Base-by-base conservation (phyloP, 179 eudicot species). In the Heliamphora pulchella region DNA sequence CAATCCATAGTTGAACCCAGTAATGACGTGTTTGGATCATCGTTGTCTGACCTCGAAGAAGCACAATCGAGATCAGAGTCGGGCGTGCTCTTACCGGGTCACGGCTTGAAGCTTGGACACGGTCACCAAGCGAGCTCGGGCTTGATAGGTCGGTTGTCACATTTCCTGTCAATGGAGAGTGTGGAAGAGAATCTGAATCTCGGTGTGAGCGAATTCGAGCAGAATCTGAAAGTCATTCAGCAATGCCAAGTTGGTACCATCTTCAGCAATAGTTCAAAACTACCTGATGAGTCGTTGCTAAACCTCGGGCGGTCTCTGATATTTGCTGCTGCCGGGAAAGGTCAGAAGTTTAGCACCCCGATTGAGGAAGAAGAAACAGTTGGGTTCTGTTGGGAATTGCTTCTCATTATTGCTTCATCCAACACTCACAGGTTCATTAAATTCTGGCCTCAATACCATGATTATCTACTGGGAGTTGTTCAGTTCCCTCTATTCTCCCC, bases 311-410 rank as follows among this genome's bases (percentile, higher is more conserved):
- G 98, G 18, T 86, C 96, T 14, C 83, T 96, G 53, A 92, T 96
- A 76, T 92, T 83, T 65, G 90, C 97, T 15, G 97, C 97, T 11
- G 97, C 94, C 1, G 99, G 99, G 18, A 96, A 91, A 85, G 99
- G 99, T 46, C 98, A 92, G 71, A 96, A 96, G 81, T 96, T 96
- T 62, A 91, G 93, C 70, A 92, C 99, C 0, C 89, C 97, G 2
- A 80, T 89, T 1, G 99, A 96, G 84, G 99, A 96, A 86, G 98
- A 94, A 80, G 99, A 96, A 74, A 92, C 94, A 0, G 96, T 94
- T 4, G 87, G 85, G 2, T 92, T 96, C 80, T 96, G 99, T 79
- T 96, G 99, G 99, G 98, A 96, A 71, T 83, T 96, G 67, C 55
- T 96, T 17, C 82, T 80, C 4, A 78, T 85, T 1, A 82, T 92